Percentiles rank a stretch among this genome's conserved stretches.
These are phyloP conservation scores for Diutina neorugosa DNA, from an alignment of 1,139 yeast genomes.

Conservation along the genomic window DNA sequence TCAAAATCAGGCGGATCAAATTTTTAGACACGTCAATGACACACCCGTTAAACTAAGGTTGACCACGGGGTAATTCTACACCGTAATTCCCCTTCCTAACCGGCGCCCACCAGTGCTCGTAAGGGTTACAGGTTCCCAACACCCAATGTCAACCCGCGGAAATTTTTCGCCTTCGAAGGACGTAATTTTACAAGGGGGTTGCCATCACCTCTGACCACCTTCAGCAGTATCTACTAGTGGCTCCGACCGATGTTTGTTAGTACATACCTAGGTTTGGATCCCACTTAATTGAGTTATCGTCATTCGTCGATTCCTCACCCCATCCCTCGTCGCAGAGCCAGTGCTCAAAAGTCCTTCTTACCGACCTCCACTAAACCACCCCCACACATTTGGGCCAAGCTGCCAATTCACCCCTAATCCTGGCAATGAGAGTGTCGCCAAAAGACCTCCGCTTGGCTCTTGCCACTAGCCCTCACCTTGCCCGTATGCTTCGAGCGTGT, in stretches of 20 bases:
- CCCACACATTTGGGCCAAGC: no score
- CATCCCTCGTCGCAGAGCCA: no score
- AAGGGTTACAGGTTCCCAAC: background rate
- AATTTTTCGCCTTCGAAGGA: background rate
- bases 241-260: background rate
- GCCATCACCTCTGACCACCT: background rate
- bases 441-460: background rate
- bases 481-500: background rate
- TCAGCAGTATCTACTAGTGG: background rate
- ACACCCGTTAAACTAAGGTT: no score
- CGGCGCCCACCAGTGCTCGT: background rate
- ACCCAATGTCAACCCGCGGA: background rate
- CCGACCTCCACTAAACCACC: no score
- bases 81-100: no score
- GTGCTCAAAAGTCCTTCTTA: no score
- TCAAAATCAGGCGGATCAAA: background rate
- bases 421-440: background rate
- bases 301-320: background rate
- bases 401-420: no score
- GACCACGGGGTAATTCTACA: no score
- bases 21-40: no score
- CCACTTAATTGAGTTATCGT: background rate
- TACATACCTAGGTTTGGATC: background rate
- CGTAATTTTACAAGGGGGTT: no score
- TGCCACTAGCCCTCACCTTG: background rate